Percentiles rank a stretch among this genome's conserved stretches.
Conservation (phyloP, 768 basidiomycete species). For the Trametopsis cervina region DNA sequence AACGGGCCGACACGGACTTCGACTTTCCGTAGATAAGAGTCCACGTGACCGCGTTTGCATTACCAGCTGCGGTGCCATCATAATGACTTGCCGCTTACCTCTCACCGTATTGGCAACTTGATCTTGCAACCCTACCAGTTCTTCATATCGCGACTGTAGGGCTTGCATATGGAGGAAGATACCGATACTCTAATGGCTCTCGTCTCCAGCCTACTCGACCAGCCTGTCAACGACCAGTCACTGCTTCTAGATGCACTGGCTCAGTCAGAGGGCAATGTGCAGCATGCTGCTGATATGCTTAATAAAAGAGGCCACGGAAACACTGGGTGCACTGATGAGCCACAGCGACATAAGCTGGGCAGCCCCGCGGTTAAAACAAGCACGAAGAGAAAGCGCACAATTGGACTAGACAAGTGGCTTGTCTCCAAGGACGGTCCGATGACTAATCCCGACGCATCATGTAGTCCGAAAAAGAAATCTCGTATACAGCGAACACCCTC, state of each 20-base stretch:
- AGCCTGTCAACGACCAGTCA: constrained; percentile 28
- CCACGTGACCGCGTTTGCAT: neutral
- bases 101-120: too few species aligned
- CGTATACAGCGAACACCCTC: neutral
- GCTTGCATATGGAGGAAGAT: constrained; percentile 32
- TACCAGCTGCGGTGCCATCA: too few species aligned
- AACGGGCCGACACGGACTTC: neutral
- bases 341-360: too few species aligned
- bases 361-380: neutral
- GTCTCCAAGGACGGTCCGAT: neutral
- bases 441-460: neutral
- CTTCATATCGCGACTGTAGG: neutral
- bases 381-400: constrained; percentile 45
- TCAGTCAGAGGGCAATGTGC: constrained; percentile 47
- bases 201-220: constrained; percentile 50
- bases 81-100: too few species aligned
- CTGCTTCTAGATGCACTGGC: constrained; percentile 55
- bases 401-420: constrained; percentile 51
- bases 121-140: too few species aligned
- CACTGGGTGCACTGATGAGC: too few species aligned
- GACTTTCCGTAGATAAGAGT: too few species aligned
- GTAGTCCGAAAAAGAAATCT: neutral
- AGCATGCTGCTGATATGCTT: constrained; percentile 39
- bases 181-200: constrained; percentile 66
- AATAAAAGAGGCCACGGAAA: constrained; percentile 16